phyloP scores from a whole-genome alignment of 2,329 filamentous ascomycete genomes.

The Microascus cirrosus region DNA sequence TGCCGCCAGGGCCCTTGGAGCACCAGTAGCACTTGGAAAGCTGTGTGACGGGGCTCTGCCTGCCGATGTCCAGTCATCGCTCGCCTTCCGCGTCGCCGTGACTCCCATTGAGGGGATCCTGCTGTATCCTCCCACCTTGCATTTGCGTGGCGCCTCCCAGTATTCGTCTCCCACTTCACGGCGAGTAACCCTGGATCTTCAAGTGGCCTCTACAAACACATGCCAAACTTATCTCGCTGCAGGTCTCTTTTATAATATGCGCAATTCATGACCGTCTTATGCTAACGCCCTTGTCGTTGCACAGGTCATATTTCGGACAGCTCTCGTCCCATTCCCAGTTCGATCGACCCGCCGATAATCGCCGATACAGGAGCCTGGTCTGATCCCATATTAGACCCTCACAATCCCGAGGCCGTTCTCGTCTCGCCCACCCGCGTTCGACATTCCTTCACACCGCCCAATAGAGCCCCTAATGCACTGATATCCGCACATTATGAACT shows the following conservation, averaged over 20 bases:
- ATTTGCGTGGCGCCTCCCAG: neutral
- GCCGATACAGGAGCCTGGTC: neutral
- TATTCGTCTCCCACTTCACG: neutral
- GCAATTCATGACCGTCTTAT: neutral
- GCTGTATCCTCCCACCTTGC: neutral
- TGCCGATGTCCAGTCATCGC: neutral
- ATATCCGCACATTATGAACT: conserved; percentile 54
- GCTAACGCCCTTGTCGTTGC: neutral
- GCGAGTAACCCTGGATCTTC: neutral
- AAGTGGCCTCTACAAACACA: neutral
- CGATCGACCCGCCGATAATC: neutral
- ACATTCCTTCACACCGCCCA: conserved; percentile 4
- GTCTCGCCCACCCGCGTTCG: neutral
- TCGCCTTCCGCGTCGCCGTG: neutral
- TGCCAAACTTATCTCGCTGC: neutral
- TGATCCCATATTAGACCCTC: neutral
- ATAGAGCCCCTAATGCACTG: conserved; percentile 9
- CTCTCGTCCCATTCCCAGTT: neutral
- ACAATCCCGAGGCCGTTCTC: neutral
- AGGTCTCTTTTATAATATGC: neutral
- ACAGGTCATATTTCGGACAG: neutral
- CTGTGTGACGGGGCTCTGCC: neutral
- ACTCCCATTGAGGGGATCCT: neutral
- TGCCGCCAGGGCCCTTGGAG: neutral
- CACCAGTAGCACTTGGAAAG: neutral